Evolutionary conservation across 129 eudicot species (phyloP), one percentile per base, ranked within the genome.

Genomic region (Tagetes erecta): DNA sequence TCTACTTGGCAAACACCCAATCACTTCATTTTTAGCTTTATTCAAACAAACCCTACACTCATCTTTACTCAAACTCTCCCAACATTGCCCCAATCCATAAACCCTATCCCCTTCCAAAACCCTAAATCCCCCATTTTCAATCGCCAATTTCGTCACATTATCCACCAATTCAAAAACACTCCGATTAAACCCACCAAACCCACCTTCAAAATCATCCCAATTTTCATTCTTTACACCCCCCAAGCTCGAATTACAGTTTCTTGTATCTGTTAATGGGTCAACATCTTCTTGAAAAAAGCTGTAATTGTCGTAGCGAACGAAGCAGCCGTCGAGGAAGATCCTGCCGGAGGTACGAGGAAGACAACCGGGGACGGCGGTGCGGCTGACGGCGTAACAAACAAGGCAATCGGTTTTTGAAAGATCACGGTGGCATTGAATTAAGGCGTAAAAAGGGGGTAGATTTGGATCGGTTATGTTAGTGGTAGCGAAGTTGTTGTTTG

Each of bases 1-100:
- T 66, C 84, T 76, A 39, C 83, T 81, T 0, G 96, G 96, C 79
- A 87, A 72, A 83, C 96, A 90, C 6, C 65, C 40, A 1, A 55
- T 35, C 0, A 72, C 70, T 14, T 80, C 86, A 1, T 9, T 44
- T 20, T 83, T 80, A 0, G 90, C 96, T 56, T 81, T 87, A 27
- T 70, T 65, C 80, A 89, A 78, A 76, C 96, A 89, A 64, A 35
- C 68, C 80, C 79, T 80, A 81, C 96, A 89, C 42, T 86, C 92
- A 1, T 67, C 71, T 12, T 4, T 56, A 30, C 65, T 84, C 79
- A 89, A 72, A 60, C 83, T 89, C 37, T 80, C 74, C 96, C 96
- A 89, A 81, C 96, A 89, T 47, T 89, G 88, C 13, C 90, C 96
- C 83, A 90, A 85, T 3, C 92, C 96, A 80, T 73, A 90, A 60